Evolutionary conservation across 2,329 filamentous ascomycete genomes (phyloP), one percentile per base, ranked within the genome.

Genomic region (Aspergillus sp.): DNA sequence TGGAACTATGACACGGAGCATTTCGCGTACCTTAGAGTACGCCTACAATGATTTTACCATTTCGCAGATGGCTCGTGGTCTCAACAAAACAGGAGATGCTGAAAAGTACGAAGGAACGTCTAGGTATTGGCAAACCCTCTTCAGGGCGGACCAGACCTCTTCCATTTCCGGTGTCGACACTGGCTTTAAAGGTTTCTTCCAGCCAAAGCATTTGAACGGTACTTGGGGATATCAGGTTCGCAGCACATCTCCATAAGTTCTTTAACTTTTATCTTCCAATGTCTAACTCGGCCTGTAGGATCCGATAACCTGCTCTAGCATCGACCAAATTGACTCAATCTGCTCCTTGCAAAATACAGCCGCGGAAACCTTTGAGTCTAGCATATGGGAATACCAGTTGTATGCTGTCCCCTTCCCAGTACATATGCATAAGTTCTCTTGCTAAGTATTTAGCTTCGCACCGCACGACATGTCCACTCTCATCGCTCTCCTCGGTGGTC

Each of bases 11-110:
- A 90, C 89, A 0, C 80, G 89, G 11, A 87, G 83, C 59, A 83
- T 91, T 43, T 90, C 86, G 1, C 81, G 89, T 13, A 91, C 88
- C 0, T 80, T 91, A 2, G 89, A 92, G 68, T 92, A 92, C 68
- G 83, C 86, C 4, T 91, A 91, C 72, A 86, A 91, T 64, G 89
- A 91, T 73, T 91, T 84, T 66, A 83, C 81, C 55, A 85, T 89
- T 55, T 76, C 85, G 0, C 79, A 86, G 39, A 84, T 90, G 56
- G 87, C 87, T 0, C 78, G 77, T 2, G 79, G 77, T 0, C 68
- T 89, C 20, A 83, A 83, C 12, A 80, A 82, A 18, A 78, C 75
- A 4, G 73, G 65, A 0, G 87, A 89, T 48, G 75, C 78, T 12
- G 78, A 83, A 53, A 84, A 80, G 64, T 92, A 90, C 62, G 69